phyloP scores from a whole-genome alignment of 805 yeast species.

The Wickerhamomyces xylosicus region DNA sequence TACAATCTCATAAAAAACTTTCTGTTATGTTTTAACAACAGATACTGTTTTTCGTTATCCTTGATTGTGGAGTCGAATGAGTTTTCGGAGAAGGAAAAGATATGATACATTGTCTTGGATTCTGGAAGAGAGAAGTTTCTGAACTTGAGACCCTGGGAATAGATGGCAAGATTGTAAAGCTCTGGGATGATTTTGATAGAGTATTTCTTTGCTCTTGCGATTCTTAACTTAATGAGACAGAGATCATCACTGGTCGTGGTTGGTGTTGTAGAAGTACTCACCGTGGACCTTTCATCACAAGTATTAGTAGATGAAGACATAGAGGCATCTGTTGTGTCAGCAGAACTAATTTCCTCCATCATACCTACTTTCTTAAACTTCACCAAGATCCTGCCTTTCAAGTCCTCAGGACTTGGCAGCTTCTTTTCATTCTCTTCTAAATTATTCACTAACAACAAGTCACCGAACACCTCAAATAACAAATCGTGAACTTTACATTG shows the following conservation, averaged over 20 bases:
- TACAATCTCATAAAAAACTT: conserved; percentile 72
- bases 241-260: conserved; percentile 29
- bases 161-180: conserved; percentile 56
- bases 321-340: conserved; percentile 17
- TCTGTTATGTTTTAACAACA: conserved; percentile 70
- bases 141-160: conserved; percentile 57
- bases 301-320: conserved; percentile 24
- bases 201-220: conserved; percentile 5
- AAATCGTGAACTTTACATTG: conserved; percentile 50
- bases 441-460: conserved; percentile 26
- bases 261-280: not conserved
- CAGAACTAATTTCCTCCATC: conserved; percentile 20
- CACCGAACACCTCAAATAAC: conserved; percentile 50
- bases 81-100: conserved; percentile 81
- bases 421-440: conserved; percentile 20
- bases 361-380: conserved; percentile 51
- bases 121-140: conserved; percentile 79
- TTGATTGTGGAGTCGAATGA: conserved; percentile 51
- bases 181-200: conserved; percentile 25
- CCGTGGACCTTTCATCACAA: conserved; percentile 5
- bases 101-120: conserved; percentile 69
- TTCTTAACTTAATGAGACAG: not conserved
- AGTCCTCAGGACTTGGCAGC: conserved; percentile 65
- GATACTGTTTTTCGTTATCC: conserved; percentile 41
- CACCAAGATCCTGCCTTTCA: conserved; percentile 62